Conservation (phyloP, 2,329 filamentous ascomycete species). For the Didymella segeticola region DNA sequence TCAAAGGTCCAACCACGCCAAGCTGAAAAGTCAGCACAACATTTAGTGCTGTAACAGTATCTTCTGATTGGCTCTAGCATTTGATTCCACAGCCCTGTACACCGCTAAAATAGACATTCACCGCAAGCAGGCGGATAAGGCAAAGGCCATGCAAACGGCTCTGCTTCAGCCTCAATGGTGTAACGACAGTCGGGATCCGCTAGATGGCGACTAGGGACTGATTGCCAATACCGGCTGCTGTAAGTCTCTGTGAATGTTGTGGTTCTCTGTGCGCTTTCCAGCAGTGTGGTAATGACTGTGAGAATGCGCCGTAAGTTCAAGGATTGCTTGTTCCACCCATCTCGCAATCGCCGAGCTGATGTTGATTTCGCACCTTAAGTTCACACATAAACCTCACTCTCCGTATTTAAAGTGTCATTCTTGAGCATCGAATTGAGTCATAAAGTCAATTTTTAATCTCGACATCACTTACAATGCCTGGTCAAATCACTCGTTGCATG, state of each 20-base stretch:
- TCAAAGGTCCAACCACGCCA: neutral
- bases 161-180: slow-evolving; percentile 3
- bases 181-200: neutral
- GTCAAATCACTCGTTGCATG: neutral
- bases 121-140: neutral
- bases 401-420: neutral
- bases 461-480: neutral
- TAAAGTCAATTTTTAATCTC: neutral
- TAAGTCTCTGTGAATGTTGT: neutral
- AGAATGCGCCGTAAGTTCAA: neutral
- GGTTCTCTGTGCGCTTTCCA: neutral
- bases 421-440: too few species aligned
- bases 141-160: neutral
- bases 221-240: neutral
- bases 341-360: neutral
- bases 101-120: neutral
- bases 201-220: neutral
- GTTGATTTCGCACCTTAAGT: neutral
- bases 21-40: slow-evolving; percentile 4
- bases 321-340: neutral
- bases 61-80: neutral
- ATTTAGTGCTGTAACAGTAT: neutral
- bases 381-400: neutral
- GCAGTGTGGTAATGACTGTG: neutral
- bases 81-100: neutral